phyloP scores from a whole-genome alignment of 2,329 filamentous ascomycete species.

The Aspergillus pseudonomiae region DNA sequence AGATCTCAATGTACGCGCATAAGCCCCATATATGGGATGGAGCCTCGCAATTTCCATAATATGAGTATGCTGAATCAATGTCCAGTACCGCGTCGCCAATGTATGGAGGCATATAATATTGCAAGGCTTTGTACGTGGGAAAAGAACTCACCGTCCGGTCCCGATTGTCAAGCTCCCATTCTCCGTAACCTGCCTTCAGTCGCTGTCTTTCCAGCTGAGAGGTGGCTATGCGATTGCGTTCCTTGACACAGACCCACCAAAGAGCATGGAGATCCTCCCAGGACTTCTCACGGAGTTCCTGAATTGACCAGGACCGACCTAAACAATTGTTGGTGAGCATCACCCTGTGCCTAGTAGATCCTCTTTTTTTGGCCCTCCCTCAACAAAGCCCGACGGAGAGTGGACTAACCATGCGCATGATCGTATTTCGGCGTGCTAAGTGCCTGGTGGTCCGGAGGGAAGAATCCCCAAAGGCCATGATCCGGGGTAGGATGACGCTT shows the following conservation, averaged over 20 bases:
- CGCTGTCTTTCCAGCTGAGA: constrained; percentile 69
- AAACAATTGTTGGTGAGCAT: constrained; percentile 20
- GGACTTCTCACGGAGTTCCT: constrained; percentile 84
- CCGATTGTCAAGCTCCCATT: constrained; percentile 65
- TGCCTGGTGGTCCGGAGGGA: constrained; percentile 70
- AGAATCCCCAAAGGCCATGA: constrained; percentile 94
- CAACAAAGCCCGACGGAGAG: background rate
- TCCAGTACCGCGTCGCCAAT: background rate
- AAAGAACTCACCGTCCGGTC: constrained; percentile 64
- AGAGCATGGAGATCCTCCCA: constrained; percentile 91
- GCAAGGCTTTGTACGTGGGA: background rate
- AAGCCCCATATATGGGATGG: background rate
- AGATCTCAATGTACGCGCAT: background rate
- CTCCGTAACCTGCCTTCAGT: constrained; percentile 72
- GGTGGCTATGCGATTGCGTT: constrained; percentile 87
- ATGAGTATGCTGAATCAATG: background rate
- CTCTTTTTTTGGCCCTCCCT: background rate
- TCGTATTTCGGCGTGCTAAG: constrained; percentile 74
- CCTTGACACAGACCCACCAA: constrained; percentile 93
- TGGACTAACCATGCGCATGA: constrained; percentile 64
- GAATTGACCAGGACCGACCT: constrained; percentile 79
- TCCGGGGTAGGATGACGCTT: constrained; percentile 62
- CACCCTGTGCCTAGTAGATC: background rate
- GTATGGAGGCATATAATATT: background rate
- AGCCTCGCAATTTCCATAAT: background rate